Percentiles rank a stretch among this genome's conserved stretches.
Evolutionary conservation across 1,284 basidiomycete genomes (phyloP).

Genomic region (Rhizopogon hawkerae): DNA sequence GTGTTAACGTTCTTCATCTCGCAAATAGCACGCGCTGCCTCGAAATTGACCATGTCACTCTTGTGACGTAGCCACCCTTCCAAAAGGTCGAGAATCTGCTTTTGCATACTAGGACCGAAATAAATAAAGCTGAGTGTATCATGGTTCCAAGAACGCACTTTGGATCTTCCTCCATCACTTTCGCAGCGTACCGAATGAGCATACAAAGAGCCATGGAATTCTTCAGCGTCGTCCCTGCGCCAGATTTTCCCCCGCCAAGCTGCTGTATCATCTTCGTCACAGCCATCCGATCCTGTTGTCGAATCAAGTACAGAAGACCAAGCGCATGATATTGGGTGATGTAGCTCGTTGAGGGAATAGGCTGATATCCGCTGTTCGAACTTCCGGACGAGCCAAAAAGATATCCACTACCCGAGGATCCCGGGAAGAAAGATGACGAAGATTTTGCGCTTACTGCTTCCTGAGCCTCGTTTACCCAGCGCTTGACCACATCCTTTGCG

Average conservation of each 20-base stretch:
- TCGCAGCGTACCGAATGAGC: conserved; percentile 96
- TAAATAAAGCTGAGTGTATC: conserved; percentile 2
- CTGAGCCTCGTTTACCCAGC: conserved; percentile 98
- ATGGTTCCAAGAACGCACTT: conserved; percentile 54
- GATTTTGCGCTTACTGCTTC: conserved; percentile 92
- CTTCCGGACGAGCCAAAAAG: conserved; percentile 55
- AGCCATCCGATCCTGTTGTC: conserved; percentile 98
- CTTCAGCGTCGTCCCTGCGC: conserved; percentile 75
- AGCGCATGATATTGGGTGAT: conserved; percentile 98
- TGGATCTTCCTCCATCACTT: conserved; percentile 97
- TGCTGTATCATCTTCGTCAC: conserved; percentile 99
- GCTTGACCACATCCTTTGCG: conserved; percentile 90
- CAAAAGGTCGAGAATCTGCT: conserved; percentile 88
- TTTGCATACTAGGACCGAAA: conserved; percentile 57
- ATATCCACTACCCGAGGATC: conserved; percentile 46
- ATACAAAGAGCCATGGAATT: conserved; percentile 99
- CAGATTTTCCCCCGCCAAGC: conserved; percentile 81
- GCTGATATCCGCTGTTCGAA: conserved; percentile 59
- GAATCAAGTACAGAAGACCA: conserved; percentile 89
- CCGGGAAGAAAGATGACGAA: conserved; percentile 58
- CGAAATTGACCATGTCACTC: conserved; percentile 99
- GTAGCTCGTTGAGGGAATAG: conserved; percentile 80
- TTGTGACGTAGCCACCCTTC: conserved; percentile 97
- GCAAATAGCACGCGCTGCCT: conserved; percentile 95
- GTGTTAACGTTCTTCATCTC: conserved; percentile 84